These are phyloP conservation scores for Phyllosticta citribraziliensis DNA, from an alignment of 2,329 filamentous ascomycete genomes.

Conservation along the genomic window DNA sequence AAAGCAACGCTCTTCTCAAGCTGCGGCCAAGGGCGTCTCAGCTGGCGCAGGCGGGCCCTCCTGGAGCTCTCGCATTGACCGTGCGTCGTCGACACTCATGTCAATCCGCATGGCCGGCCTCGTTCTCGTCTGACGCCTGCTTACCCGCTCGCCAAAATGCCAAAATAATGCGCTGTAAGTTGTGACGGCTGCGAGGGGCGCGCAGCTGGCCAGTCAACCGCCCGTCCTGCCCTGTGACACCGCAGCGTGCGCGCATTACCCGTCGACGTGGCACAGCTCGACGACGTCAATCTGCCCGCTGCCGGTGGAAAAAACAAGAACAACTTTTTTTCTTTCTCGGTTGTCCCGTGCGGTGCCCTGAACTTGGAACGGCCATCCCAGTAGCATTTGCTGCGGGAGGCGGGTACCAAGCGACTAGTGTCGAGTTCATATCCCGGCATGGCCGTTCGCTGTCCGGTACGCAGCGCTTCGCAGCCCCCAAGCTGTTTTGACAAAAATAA, in stretches of 20 bases:
- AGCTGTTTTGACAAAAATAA: neutral
- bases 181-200: neutral
- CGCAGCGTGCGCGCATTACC: neutral
- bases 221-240: neutral
- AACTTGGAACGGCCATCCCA: neutral
- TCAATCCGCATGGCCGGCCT: neutral
- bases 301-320: neutral
- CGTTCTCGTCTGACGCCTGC: neutral
- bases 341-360: neutral
- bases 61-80: neutral
- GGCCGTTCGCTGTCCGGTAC: neutral
- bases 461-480: neutral
- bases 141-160: neutral
- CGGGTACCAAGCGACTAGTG: neutral
- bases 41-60: slow-evolving; percentile 3
- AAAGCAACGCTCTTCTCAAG: slow-evolving; percentile 3
- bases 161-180: neutral
- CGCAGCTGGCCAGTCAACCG: neutral
- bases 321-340: neutral
- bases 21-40: slow-evolving; percentile 9
- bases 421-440: neutral
- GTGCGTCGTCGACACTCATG: neutral
- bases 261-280: neutral
- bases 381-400: neutral
- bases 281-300: neutral